Evolutionary conservation across 768 basidiomycete species (phyloP), one percentile per base, ranked within the genome.

Genomic region (Floccularia luteovirens): DNA sequence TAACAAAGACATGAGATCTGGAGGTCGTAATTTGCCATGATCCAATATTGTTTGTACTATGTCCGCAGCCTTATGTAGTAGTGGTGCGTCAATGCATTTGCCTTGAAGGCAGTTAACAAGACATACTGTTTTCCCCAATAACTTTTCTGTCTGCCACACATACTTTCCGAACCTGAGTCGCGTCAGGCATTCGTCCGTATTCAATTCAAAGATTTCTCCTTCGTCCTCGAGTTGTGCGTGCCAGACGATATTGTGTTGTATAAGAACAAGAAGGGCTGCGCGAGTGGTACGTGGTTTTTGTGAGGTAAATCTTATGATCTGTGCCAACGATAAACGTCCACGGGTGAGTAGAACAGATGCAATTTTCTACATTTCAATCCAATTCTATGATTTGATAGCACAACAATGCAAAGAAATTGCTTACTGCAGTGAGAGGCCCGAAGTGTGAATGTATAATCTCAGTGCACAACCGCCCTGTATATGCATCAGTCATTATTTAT

Each of bases 191-290:
- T 91, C 90, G 39, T 84, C 76, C 11, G 78, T 63, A 51, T 91
- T 90, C 46, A 94, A 66, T 56, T 96, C 91, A 35, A 87, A 69
- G 42, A 86, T 73, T 46, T 84, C 85, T 4, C 75, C 77, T 30
- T 79, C 82, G n/a, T 79, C 77, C 6, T 80, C 79, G 4, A 72
- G 72, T 27, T 73, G 72, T 6, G 82, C 75, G 54, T 91, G 88
- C 87, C 90, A 92, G 31, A 93, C 67, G 31, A 96, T 60, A 59
- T 96, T 92, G 56, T 97, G 93, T 55, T 97, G 93, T 13, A 93
- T 71, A 39, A 97, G 74, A 32, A 83, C 74, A 32, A 96, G 65
- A 14, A 93, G 63, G 14, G 78, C 72, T 20, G 80, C 79, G 39
- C 84, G 78, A 11, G 82, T 73, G 1, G 71, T 77, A 19, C 81